Evolutionary conservation across 352 stramenopile species (phyloP).

Genomic region (Phytophthora pinifolia): DNA sequence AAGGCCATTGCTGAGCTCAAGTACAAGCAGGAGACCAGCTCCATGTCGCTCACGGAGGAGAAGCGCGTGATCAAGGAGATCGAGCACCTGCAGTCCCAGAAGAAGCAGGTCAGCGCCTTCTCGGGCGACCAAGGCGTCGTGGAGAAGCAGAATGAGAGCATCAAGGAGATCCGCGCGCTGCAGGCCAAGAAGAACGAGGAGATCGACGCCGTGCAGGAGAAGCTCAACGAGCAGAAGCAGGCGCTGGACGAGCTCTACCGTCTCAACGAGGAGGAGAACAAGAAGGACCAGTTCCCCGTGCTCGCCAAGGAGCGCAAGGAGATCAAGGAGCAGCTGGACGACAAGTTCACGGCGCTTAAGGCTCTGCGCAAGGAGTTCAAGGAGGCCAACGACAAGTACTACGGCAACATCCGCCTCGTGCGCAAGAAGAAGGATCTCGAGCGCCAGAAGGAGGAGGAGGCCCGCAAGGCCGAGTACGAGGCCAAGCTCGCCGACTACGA

Average conservation of each 20-base stretch:
- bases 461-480: constrained; percentile 86
- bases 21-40: constrained; percentile 93
- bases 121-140: constrained; percentile 80
- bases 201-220: constrained; percentile 93
- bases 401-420: constrained; percentile 88
- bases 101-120: constrained; percentile 86
- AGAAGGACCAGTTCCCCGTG: constrained; percentile 80
- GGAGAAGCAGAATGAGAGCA: constrained; percentile 78
- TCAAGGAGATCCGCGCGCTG: constrained; percentile 71
- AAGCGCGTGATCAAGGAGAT: constrained; percentile 98
- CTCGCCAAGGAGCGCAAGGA: constrained; percentile 87
- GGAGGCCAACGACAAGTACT: constrained; percentile 94
- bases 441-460: constrained; percentile 80
- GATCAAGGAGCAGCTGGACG: constrained; percentile 92
- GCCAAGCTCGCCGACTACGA: constrained; percentile 96
- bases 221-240: constrained; percentile 89
- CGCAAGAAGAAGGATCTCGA: constrained; percentile 87
- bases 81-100: constrained; percentile 88
- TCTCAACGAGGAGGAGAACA: constrained; percentile 89
- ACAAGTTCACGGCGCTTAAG: constrained; percentile 88
- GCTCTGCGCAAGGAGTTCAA: constrained; percentile 88
- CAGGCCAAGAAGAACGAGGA: constrained; percentile 93
- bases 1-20: constrained; percentile 89
- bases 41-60: constrained; percentile 95
- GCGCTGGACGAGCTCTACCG: constrained; percentile 90